Evolutionary conservation across 805 yeast species (phyloP).

Genomic region (Danielia reshetovae): DNA sequence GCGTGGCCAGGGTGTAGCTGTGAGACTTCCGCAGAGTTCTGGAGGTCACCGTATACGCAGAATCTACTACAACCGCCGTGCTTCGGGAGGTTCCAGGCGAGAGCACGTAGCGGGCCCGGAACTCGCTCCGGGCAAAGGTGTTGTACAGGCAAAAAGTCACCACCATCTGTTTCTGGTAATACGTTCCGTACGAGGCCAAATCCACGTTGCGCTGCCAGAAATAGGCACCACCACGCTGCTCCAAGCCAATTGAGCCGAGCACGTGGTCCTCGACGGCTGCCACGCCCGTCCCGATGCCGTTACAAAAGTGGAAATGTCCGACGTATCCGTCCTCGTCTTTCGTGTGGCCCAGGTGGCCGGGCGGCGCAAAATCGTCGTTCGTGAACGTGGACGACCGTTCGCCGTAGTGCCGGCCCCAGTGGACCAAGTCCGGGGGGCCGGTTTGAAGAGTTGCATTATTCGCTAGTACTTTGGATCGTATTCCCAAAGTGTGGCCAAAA

Average conservation of each 20-base stretch:
- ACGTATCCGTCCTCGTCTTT: slow-evolving; percentile 37
- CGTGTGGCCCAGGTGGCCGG: slow-evolving; percentile 4
- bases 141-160: slow-evolving; percentile 70
- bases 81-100: slow-evolving; percentile 7
- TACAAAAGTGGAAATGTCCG: slow-evolving; percentile 36
- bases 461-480: slow-evolving; percentile 22
- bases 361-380: slow-evolving; percentile 23
- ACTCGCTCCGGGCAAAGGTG: slow-evolving; percentile 66
- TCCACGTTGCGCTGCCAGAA: slow-evolving; percentile 13
- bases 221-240: slow-evolving; percentile 13
- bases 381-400: slow-evolving; percentile 23
- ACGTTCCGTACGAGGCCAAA: slow-evolving; percentile 4
- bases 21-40: slow-evolving; percentile 8
- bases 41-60: slow-evolving; percentile 7
- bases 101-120: slow-evolving; percentile 58
- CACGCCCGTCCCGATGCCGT: slow-evolving; percentile 27
- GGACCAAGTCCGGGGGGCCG: slow-evolving; percentile 40
- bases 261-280: slow-evolving; percentile 28
- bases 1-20: slow-evolving; percentile 14
- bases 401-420: slow-evolving; percentile 35
- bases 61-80: slow-evolving; percentile 8
- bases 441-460: slow-evolving; percentile 7
- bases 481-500: slow-evolving; percentile 27
- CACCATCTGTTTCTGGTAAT: slow-evolving; percentile 24
- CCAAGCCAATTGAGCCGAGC: slow-evolving; percentile 25